phyloP scores from a whole-genome alignment of 331 rosid species.

The Spiraea crenata region DNA sequence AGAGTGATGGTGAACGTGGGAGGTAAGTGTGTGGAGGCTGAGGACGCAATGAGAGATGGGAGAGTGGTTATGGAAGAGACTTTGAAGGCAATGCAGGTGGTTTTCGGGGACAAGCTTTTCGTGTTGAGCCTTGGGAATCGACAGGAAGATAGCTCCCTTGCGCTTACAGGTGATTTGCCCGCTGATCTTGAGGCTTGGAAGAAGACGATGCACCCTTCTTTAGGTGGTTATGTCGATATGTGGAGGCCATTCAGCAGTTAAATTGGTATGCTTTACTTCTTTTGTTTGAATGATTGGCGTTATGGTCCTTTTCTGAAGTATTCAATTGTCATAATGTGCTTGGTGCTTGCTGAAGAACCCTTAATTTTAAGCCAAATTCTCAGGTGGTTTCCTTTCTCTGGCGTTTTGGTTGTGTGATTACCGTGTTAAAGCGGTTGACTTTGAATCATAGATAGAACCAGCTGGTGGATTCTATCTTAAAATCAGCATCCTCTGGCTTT shows the following conservation, averaged over 20 bases:
- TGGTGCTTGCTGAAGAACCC: neutral
- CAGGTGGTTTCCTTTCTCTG: neutral
- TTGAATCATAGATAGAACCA: neutral
- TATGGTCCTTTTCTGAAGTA: neutral
- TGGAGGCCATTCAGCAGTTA: slow-evolving; percentile 51
- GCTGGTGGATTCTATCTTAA: neutral
- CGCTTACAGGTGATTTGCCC: slow-evolving; percentile 76
- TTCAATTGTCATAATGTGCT: neutral
- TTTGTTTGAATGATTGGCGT: neutral
- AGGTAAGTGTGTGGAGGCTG: slow-evolving; percentile 93
- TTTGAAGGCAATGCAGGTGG: slow-evolving; percentile 59
- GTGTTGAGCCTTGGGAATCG: slow-evolving; percentile 65
- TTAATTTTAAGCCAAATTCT: neutral
- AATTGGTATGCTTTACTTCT: slow-evolving; percentile 15
- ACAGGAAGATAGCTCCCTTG: slow-evolving; percentile 74
- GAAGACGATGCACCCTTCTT: slow-evolving; percentile 40
- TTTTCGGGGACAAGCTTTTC: slow-evolving; percentile 47
- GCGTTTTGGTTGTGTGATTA: neutral
- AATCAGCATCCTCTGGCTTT: neutral
- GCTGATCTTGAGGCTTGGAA: slow-evolving; percentile 56
- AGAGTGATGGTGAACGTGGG: slow-evolving; percentile 92
- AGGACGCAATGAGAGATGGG: slow-evolving; percentile 59
- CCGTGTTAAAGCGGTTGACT: neutral
- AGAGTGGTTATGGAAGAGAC: slow-evolving; percentile 59
- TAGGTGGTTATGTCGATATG: slow-evolving; percentile 43